Evolutionary conservation across 345 rosid species (phyloP).

Genomic region (Salix udensis): DNA sequence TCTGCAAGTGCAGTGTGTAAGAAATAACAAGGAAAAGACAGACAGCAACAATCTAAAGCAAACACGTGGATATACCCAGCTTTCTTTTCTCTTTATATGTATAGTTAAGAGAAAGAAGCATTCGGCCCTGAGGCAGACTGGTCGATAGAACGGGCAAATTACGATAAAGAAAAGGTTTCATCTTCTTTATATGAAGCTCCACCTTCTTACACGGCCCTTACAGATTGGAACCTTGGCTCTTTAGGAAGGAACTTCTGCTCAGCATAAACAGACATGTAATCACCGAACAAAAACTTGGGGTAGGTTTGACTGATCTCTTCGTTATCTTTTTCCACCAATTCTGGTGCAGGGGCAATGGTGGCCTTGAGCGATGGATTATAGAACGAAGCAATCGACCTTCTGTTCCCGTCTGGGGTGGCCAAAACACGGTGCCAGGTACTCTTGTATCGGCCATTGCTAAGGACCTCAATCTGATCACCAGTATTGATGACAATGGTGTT

Average conservation of each 20-base stretch:
- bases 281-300: constrained; percentile 81
- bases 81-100: constrained; percentile 14
- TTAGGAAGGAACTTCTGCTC: constrained; percentile 83
- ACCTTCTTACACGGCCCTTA: constrained; percentile 36
- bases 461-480: constrained; percentile 91
- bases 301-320: constrained; percentile 34
- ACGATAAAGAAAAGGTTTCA: background rate
- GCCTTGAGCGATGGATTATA: constrained; percentile 77
- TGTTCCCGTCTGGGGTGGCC: constrained; percentile 47
- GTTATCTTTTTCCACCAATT: constrained; percentile 22
- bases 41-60: background rate
- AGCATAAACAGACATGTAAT: constrained; percentile 86
- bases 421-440: constrained; percentile 80
- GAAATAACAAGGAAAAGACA: background rate
- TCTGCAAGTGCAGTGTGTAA: background rate
- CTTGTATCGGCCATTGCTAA: constrained; percentile 85
- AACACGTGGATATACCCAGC: constrained; percentile 10
- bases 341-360: constrained; percentile 64
- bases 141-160: background rate
- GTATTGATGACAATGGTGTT: constrained; percentile 77
- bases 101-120: constrained; percentile 24
- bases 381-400: constrained; percentile 84
- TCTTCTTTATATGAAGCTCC: constrained; percentile 4
- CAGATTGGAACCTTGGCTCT: constrained; percentile 83
- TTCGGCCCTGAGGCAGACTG: background rate